Evolutionary conservation across 1,284 basidiomycete genomes (phyloP).

Genomic region (Fomitopsis schrenkii): DNA sequence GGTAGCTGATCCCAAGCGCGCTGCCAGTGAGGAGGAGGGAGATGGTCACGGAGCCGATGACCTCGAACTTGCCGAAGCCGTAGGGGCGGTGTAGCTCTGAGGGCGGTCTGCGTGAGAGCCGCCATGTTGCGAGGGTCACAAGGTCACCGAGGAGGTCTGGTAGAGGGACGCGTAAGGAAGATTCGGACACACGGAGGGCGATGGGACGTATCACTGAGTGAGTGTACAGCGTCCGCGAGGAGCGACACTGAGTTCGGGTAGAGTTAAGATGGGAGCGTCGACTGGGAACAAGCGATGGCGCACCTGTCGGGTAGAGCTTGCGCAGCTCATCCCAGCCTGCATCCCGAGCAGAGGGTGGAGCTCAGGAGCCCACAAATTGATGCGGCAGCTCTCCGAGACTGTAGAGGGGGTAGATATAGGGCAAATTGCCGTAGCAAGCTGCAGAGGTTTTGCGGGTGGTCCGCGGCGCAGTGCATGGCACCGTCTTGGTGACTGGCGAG

Average conservation of each 20-base stretch:
- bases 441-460: too few relatives aligned
- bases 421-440: too few relatives aligned
- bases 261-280: neutral
- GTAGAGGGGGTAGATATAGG: too few relatives aligned
- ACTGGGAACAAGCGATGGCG: neutral
- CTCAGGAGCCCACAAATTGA: too few relatives aligned
- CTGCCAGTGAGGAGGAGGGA: slow-evolving; percentile 82
- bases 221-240: slow-evolving; percentile 94
- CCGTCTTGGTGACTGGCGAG: too few relatives aligned
- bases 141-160: slow-evolving; percentile 86
- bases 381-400: too few relatives aligned
- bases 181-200: slow-evolving; percentile 12
- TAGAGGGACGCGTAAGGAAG: neutral
- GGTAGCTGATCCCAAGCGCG: slow-evolving; percentile 89
- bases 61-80: slow-evolving; percentile 93
- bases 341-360: too few relatives aligned
- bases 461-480: too few relatives aligned
- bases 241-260: slow-evolving; percentile 88
- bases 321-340: too few relatives aligned
- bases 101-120: slow-evolving; percentile 78
- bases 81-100: slow-evolving; percentile 79
- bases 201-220: slow-evolving; percentile 69
- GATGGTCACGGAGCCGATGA: slow-evolving; percentile 84
- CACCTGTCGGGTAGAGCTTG: too few relatives aligned
- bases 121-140: slow-evolving; percentile 91